phyloP scores from a whole-genome alignment of 2,329 filamentous ascomycete species.

The Septoria linicola region DNA sequence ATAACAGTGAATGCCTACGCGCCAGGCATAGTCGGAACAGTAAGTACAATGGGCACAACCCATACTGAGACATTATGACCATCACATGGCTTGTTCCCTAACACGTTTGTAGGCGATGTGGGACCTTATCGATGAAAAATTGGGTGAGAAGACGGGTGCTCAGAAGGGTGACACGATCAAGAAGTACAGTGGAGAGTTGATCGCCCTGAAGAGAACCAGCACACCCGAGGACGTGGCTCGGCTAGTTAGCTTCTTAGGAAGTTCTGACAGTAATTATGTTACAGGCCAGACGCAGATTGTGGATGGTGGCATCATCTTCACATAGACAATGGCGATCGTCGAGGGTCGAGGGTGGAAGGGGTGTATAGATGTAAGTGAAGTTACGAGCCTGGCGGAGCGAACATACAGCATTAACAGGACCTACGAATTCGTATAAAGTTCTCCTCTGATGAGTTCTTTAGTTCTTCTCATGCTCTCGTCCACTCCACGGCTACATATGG shows the following conservation, averaged over 20 bases:
- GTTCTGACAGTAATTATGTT: conserved; percentile 61
- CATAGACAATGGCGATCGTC: conserved; percentile 16
- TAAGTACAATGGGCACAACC: too few relatives aligned
- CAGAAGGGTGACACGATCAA: conserved; percentile 50
- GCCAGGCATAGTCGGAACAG: conserved; percentile 65
- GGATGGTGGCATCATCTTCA: conserved; percentile 38
- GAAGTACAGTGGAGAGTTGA: conserved; percentile 55
- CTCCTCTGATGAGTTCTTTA: too few relatives aligned
- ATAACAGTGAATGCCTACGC: conserved; percentile 69
- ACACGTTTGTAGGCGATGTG: too few relatives aligned
- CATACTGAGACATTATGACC: too few relatives aligned
- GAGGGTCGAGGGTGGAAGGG: too few relatives aligned
- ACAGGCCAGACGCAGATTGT: conserved; percentile 66
- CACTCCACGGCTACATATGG: too few relatives aligned
- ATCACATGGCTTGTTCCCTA: too few relatives aligned
- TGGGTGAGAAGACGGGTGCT: conserved; percentile 54
- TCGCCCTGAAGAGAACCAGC: conserved; percentile 58
- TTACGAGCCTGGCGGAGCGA: too few relatives aligned
- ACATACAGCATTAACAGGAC: too few relatives aligned
- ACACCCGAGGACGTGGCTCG: conserved; percentile 63
- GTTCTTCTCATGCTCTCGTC: too few relatives aligned
- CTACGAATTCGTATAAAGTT: too few relatives aligned
- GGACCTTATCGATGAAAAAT: conserved; percentile 63
- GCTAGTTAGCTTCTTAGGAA: conserved; percentile 61
- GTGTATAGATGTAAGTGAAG: too few relatives aligned